A percentile compares a stretch with the other conserved stretches of the same genome.
Evolutionary conservation across 2,329 filamentous ascomycete genomes (phyloP).

Genomic region (Blumeriella jaapii): DNA sequence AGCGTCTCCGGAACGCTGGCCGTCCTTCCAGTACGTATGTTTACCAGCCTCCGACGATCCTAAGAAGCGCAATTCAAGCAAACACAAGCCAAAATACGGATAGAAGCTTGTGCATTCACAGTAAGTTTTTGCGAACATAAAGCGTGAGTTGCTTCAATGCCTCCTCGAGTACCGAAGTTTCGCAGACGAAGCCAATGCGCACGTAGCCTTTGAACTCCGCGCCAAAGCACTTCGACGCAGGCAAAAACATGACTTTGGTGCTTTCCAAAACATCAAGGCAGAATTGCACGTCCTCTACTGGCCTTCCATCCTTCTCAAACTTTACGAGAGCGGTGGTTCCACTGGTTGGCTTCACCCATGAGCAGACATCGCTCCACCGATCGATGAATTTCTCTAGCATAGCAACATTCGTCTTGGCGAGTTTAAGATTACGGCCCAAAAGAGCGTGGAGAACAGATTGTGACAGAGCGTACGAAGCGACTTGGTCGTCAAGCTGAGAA

Average conservation of each 20-base stretch:
- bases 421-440: conserved; percentile 49
- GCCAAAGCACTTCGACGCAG: conserved; percentile 65
- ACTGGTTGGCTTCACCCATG: conserved; percentile 63
- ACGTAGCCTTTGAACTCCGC: conserved; percentile 64
- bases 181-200: conserved; percentile 63
- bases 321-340: conserved; percentile 72
- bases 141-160: conserved; percentile 39
- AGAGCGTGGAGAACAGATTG: conserved; percentile 51
- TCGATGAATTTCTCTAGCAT: conserved; percentile 58
- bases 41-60: no score
- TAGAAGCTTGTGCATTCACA: not conserved
- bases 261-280: conserved; percentile 56
- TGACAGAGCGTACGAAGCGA: conserved; percentile 65
- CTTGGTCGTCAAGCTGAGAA: conserved; percentile 67
- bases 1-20: no score
- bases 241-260: conserved; percentile 63
- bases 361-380: conserved; percentile 48
- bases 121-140: conserved; percentile 20
- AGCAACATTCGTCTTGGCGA: conserved; percentile 56
- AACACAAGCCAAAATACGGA: no score
- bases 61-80: no score
- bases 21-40: no score
- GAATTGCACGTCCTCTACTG: conserved; percentile 60
- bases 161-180: conserved; percentile 56
- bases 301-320: conserved; percentile 47